Conservation (phyloP, 78 protist species). For the Cavenderia fasciculata region DNA sequence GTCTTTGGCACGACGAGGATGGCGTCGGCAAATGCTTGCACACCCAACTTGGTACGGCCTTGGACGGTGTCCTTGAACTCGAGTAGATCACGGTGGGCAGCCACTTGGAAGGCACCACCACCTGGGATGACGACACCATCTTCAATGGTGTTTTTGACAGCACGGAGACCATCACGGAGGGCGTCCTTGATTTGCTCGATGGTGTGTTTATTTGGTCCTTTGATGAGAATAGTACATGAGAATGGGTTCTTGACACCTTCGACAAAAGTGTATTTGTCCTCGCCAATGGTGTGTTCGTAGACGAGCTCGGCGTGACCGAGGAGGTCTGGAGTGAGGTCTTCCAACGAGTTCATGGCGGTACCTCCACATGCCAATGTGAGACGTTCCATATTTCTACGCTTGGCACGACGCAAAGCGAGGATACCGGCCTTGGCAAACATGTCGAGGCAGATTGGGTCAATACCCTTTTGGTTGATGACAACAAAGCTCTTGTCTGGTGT, state of each 20-base stretch:
- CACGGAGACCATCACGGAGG: conserved; percentile 99
- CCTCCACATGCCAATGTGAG: conserved; percentile 99
- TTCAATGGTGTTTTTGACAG: conserved; percentile 97
- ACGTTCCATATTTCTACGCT: conserved; percentile 99
- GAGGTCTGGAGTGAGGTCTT: conserved; percentile 86
- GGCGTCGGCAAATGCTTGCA: conserved; percentile 98
- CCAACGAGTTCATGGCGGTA: conserved; percentile 96
- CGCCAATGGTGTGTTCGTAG: conserved; percentile 97
- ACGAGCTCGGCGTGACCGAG: conserved; percentile 98
- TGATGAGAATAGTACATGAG: conserved; percentile 97
- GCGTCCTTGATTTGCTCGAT: conserved; percentile 99
- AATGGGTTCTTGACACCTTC: conserved; percentile 96
- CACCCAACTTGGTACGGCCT: conserved; percentile 89
- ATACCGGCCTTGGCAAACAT: conserved; percentile 97
- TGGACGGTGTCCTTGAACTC: conserved; percentile 81
- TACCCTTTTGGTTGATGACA: conserved; percentile 99
- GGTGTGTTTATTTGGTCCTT: conserved; percentile 98
- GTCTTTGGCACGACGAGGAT: conserved; percentile 97
- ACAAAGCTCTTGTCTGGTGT: conserved; percentile 87
- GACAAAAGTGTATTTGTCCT: conserved; percentile 99
- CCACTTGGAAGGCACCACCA: conserved; percentile 98
- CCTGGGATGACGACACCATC: conserved; percentile 95
- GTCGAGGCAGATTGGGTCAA: conserved; percentile 98
- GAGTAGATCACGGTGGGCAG: conserved; percentile 84
- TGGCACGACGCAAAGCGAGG: conserved; percentile 98